Evolutionary conservation across 2,329 filamentous ascomycete genomes (phyloP).

Genomic region (Plenodomus lindquistii): DNA sequence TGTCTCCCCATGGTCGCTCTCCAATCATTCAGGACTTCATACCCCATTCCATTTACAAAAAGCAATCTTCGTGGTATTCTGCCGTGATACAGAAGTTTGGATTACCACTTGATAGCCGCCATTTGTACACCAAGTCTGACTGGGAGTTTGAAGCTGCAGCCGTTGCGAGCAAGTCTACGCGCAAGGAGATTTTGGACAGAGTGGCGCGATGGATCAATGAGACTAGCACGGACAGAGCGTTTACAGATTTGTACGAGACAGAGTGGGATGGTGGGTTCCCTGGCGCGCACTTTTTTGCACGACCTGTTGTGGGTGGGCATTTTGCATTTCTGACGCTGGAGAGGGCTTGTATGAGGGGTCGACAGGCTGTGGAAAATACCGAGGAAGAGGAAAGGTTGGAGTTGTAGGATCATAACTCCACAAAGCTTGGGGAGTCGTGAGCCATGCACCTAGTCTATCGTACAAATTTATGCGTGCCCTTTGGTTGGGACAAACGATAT

Average conservation of each 20-base stretch:
- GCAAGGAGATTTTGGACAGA: slow-evolving; percentile 71
- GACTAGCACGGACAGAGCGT: slow-evolving; percentile 72
- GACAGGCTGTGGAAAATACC: background rate
- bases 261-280: slow-evolving; percentile 77
- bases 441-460: no score
- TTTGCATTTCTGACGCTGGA: slow-evolving; percentile 84
- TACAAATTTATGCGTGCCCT: no score
- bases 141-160: slow-evolving; percentile 91
- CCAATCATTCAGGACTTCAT: slow-evolving; percentile 62
- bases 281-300: slow-evolving; percentile 74
- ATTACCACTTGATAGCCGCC: slow-evolving; percentile 77
- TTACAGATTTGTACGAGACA: slow-evolving; percentile 83
- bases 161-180: slow-evolving; percentile 69
- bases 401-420: no score
- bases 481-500: no score
- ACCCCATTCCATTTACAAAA: slow-evolving; percentile 73
- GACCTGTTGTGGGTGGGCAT: slow-evolving; percentile 83
- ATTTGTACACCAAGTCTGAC: slow-evolving; percentile 85
- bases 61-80: slow-evolving; percentile 80
- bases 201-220: slow-evolving; percentile 85
- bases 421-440: no score
- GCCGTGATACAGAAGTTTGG: slow-evolving; percentile 80
- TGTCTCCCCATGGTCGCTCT: slow-evolving; percentile 23
- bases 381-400: background rate
- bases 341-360: slow-evolving; percentile 70